Conservation (phyloP, 331 rosid genomes). For the Pyracantha coccinea region DNA sequence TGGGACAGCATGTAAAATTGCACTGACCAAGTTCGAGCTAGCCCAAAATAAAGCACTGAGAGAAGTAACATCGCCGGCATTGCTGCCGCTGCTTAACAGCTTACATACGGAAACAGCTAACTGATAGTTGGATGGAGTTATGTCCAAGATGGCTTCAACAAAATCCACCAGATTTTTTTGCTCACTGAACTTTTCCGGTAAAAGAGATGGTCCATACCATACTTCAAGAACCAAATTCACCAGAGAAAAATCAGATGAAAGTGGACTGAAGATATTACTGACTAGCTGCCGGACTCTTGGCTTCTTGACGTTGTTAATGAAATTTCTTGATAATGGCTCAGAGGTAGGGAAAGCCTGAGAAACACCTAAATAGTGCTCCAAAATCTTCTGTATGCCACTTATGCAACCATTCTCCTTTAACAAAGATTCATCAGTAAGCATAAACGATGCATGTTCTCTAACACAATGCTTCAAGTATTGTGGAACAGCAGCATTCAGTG, state of each 20-base stretch:
- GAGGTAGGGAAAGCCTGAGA: constrained; percentile 30
- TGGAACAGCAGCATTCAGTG: constrained; percentile 45
- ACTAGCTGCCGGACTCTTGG: constrained; percentile 67
- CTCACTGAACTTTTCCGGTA: constrained; percentile 43
- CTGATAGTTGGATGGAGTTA: constrained; percentile 61
- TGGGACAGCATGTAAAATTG: constrained; percentile 67
- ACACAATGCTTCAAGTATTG: constrained; percentile 44
- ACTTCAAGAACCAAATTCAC: constrained; percentile 62
- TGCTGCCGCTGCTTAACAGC: constrained; percentile 32
- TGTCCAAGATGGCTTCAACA: constrained; percentile 70
- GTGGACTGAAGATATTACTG: constrained; percentile 41
- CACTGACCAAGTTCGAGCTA: constrained; percentile 57
- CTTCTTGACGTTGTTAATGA: constrained; percentile 53
- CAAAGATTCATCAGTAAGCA: constrained; percentile 48
- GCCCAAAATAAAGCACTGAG: constrained; percentile 75
- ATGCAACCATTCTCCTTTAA: constrained; percentile 36
- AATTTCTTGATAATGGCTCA: constrained; percentile 55
- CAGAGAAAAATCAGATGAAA: constrained; percentile 54
- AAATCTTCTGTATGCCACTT: constrained; percentile 41
- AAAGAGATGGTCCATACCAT: constrained; percentile 72
- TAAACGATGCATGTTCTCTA: constrained; percentile 55
- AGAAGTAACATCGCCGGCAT: constrained; percentile 28
- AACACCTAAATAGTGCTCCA: constrained; percentile 45
- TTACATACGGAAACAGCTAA: constrained; percentile 64
- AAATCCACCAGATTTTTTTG: constrained; percentile 74